Evolutionary conservation across 73 alveolate genomes (phyloP).

Genomic region (Symbiodinium natans): DNA sequence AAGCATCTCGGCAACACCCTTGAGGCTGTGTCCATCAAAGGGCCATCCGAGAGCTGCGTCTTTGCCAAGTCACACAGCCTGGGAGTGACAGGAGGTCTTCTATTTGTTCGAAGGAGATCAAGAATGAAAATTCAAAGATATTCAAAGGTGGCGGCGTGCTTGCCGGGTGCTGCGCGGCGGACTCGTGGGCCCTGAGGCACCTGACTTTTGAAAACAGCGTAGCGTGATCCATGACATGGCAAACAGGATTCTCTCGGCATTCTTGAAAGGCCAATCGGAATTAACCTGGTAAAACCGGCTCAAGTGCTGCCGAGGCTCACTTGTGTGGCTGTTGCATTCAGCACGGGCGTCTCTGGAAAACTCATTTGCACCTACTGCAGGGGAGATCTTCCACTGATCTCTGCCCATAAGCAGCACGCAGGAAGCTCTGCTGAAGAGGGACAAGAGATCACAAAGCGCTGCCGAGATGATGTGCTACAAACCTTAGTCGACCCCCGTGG

Average conservation of each 20-base stretch:
- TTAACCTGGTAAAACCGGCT: too few relatives aligned
- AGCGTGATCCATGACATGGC: too few relatives aligned
- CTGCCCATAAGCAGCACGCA: too few relatives aligned
- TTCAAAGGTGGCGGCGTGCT: not conserved
- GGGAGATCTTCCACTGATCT: too few relatives aligned
- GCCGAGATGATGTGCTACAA: not conserved
- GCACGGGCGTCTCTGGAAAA: not conserved
- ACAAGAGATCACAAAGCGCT: not conserved
- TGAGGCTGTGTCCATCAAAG: not conserved
- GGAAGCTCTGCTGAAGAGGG: not conserved
- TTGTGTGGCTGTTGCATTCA: not conserved
- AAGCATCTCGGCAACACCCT: not conserved
- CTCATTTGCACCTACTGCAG: not conserved
- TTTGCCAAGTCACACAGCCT: slow-evolving; percentile 2
- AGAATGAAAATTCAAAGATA: too few relatives aligned
- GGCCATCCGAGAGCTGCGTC: not conserved
- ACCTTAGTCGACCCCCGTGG: not conserved
- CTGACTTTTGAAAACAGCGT: too few relatives aligned
- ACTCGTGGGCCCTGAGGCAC: not conserved
- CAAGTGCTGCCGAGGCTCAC: not conserved
- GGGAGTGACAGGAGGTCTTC: too few relatives aligned
- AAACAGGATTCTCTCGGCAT: too few relatives aligned
- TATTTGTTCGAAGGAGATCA: not conserved
- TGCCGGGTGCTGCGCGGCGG: not conserved
- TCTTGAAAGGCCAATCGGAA: too few relatives aligned